A percentile compares a stretch with the other conserved stretches of the same genome.
Evolutionary conservation across 2,329 filamentous ascomycete genomes (phyloP).

Genomic region (Cladosporium sp.): DNA sequence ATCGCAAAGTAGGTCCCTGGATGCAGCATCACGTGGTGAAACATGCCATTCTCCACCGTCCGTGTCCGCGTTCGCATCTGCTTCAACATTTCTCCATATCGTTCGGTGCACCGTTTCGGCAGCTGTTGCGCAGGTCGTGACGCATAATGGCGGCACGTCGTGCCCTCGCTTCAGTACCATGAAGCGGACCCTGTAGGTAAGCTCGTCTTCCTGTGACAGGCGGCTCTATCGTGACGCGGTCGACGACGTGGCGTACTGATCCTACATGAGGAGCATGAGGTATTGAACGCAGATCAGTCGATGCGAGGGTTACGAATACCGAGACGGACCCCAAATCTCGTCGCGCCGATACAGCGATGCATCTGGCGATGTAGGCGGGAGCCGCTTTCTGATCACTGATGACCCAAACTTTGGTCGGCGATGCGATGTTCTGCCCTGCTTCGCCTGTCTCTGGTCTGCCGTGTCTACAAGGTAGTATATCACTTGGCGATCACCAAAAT

Average conservation of each 20-base stretch:
- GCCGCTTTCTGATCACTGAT: background rate
- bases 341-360: conserved; percentile 5
- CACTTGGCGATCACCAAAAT: background rate
- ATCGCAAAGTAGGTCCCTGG: background rate
- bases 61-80: background rate
- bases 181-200: background rate
- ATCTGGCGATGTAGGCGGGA: background rate
- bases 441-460: background rate
- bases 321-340: background rate
- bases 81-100: background rate
- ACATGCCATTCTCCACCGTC: conserved; percentile 5
- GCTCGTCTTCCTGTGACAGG: background rate
- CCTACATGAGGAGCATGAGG: background rate
- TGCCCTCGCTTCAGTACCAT: background rate
- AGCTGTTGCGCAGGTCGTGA: background rate
- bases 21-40: background rate
- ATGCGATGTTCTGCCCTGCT: background rate
- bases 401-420: background rate
- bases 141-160: background rate
- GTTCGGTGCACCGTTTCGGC: background rate
- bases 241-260: background rate
- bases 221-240: background rate
- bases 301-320: background rate
- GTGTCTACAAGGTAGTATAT: background rate
- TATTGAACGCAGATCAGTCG: background rate